These are phyloP conservation scores for Candida xyloterini DNA, from an alignment of 805 yeast genomes.

Conservation along the genomic window DNA sequence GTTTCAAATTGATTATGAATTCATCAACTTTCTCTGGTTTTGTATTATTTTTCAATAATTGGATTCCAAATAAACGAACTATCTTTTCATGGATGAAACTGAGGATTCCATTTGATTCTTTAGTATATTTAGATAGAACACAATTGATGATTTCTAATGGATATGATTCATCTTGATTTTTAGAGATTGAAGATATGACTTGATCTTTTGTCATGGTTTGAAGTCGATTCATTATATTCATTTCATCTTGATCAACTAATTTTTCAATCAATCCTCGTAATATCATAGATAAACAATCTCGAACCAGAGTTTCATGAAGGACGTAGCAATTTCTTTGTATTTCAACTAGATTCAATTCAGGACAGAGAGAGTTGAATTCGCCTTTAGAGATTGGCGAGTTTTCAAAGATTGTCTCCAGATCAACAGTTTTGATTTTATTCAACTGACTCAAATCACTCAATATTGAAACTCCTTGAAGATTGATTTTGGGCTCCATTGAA, in stretches of 20 bases:
- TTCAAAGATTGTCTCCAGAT: slow-evolving; percentile 8
- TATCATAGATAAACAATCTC: slow-evolving; percentile 13
- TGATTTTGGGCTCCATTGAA: slow-evolving; percentile 10
- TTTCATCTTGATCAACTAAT: slow-evolving; percentile 13
- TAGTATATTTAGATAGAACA: slow-evolving; percentile 12
- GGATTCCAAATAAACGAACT: slow-evolving; percentile 19
- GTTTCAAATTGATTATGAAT: slow-evolving; percentile 61
- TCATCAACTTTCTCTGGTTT: slow-evolving; percentile 38
- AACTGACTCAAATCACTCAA: slow-evolving; percentile 6
- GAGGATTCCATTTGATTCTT: slow-evolving; percentile 17
- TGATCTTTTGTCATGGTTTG: slow-evolving; percentile 1
- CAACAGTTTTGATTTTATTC: background rate
- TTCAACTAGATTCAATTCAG: slow-evolving; percentile 16
- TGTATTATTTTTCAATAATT: slow-evolving; percentile 13
- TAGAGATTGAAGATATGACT: slow-evolving; percentile 2
- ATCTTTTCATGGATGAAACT: slow-evolving; percentile 16
- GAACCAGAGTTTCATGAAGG: slow-evolving; percentile 12
- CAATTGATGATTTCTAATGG: slow-evolving; percentile 11
- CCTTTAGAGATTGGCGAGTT: slow-evolving; percentile 13
- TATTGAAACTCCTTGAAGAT: slow-evolving; percentile 10
- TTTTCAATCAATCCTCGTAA: slow-evolving; percentile 9
- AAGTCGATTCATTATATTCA: slow-evolving; percentile 11
- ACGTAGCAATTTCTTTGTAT: slow-evolving; percentile 12
- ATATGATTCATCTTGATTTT: slow-evolving; percentile 2
- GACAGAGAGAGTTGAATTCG: slow-evolving; percentile 6